Conservation (phyloP, 305 asterid species). For the Andrographis paniculata region DNA sequence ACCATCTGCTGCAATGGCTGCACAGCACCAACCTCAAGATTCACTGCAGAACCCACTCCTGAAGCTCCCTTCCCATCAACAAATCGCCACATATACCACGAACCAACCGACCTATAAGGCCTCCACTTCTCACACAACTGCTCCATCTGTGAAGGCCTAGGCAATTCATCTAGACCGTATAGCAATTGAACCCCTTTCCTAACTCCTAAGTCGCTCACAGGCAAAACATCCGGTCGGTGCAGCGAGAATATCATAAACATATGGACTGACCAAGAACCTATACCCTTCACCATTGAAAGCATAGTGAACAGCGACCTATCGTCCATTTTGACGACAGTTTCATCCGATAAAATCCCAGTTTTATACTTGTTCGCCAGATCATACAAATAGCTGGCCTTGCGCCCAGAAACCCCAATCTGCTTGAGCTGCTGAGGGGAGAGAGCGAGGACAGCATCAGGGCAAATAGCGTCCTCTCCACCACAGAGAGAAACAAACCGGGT, state of each 20-base stretch:
- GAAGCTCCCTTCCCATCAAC: conserved; percentile 68
- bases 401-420: conserved; percentile 87
- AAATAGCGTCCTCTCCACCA: conserved; percentile 58
- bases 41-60: conserved; percentile 27
- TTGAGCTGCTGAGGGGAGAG: conserved; percentile 72
- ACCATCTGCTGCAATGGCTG: conserved; percentile 71
- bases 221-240: conserved; percentile 94
- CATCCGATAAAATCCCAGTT: conserved; percentile 78
- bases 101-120: conserved; percentile 92
- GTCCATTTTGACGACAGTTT: conserved; percentile 79
- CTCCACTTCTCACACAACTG: conserved; percentile 87
- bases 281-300: conserved; percentile 97
- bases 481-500: conserved; percentile 74
- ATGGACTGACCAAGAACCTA: conserved; percentile 97
- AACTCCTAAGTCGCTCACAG: conserved; percentile 88
- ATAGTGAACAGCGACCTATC: conserved; percentile 81
- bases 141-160: conserved; percentile 89
- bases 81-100: conserved; percentile 97
- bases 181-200: conserved; percentile 89
- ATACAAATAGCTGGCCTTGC: conserved; percentile 79
- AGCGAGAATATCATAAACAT: conserved; percentile 96
- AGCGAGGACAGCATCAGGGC: conserved; percentile 65
- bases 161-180: conserved; percentile 79
- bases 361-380: conserved; percentile 78
- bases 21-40: conserved; percentile 36